Percentiles rank a stretch among this genome's conserved stretches.
Conservation (phyloP, 2,329 filamentous ascomycete species). For the Paramyrothecium roridum region DNA sequence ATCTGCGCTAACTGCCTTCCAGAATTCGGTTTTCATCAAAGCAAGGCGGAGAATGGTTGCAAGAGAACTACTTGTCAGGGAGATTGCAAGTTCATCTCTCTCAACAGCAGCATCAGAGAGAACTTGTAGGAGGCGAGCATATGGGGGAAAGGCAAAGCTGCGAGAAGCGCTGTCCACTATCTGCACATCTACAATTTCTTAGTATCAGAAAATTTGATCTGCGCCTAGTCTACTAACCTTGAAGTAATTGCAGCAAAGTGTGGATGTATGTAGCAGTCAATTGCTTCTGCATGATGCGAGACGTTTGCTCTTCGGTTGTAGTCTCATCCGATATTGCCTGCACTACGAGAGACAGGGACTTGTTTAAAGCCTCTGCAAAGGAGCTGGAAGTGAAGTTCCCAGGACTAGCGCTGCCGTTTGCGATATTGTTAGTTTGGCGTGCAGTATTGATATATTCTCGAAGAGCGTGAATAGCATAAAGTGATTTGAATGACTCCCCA, state of each 20-base stretch:
- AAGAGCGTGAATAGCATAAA: constrained; percentile 71
- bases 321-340: constrained; percentile 57
- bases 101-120: constrained; percentile 17
- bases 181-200: not conserved
- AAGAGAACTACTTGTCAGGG: constrained; percentile 21
- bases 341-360: constrained; percentile 52
- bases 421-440: constrained; percentile 22
- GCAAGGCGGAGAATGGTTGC: constrained; percentile 24
- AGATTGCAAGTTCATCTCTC: constrained; percentile 17
- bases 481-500: constrained; percentile 66
- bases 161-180: not conserved
- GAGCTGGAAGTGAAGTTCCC: constrained; percentile 14
- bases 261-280: constrained; percentile 23
- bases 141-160: not conserved
- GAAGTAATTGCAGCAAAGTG: constrained; percentile 21
- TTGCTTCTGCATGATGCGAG: constrained; percentile 17
- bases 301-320: constrained; percentile 36
- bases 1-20: constrained; percentile 19
- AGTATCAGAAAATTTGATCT: not conserved
- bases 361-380: constrained; percentile 33
- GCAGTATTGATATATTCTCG: constrained; percentile 53
- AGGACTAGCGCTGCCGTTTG: constrained; percentile 4
- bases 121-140: constrained; percentile 10
- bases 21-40: constrained; percentile 21
- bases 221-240: constrained; percentile 14